phyloP scores from a whole-genome alignment of 805 yeast genomes.

The Sungouiella thailandica region DNA sequence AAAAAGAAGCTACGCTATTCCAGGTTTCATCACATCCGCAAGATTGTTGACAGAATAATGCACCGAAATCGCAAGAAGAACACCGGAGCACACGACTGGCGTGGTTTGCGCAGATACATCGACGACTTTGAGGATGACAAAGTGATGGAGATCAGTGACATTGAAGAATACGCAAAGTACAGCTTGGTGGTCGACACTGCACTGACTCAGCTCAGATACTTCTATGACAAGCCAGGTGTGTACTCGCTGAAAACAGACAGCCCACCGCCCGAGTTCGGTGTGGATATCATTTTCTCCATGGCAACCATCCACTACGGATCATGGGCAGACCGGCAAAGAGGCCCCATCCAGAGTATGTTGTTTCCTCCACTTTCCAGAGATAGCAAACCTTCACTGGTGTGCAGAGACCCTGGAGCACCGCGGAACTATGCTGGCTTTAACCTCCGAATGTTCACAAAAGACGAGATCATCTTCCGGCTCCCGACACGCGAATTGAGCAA shows the following conservation, averaged over 20 bases:
- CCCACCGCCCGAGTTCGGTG: slow-evolving; percentile 41
- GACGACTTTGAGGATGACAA: slow-evolving; percentile 28
- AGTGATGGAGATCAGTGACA: slow-evolving; percentile 33
- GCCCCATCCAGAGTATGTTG: slow-evolving; percentile 55
- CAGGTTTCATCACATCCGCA: background rate
- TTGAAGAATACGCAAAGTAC: slow-evolving; percentile 73
- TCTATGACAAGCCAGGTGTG: slow-evolving; percentile 68
- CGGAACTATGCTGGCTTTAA: slow-evolving; percentile 57
- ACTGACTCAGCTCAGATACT: slow-evolving; percentile 49
- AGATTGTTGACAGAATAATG: background rate
- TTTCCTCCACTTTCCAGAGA: slow-evolving; percentile 67
- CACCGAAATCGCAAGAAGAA: background rate
- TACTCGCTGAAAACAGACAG: slow-evolving; percentile 12
- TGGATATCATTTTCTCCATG: slow-evolving; percentile 52
- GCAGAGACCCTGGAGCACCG: slow-evolving; percentile 38
- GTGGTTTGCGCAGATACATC: slow-evolving; percentile 71
- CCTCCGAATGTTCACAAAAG: slow-evolving; percentile 51
- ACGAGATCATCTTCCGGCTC: slow-evolving; percentile 63
- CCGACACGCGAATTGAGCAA: slow-evolving; percentile 86
- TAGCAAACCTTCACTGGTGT: slow-evolving; percentile 25
- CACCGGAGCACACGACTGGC: slow-evolving; percentile 44
- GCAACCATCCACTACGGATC: slow-evolving; percentile 85
- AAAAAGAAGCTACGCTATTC: background rate
- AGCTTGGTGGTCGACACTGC: slow-evolving; percentile 65
- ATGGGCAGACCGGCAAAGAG: slow-evolving; percentile 88